These are phyloP conservation scores for Anthracocystis panici-leucophaei DNA, from an alignment of 1,284 basidiomycete genomes.

Conservation along the genomic window DNA sequence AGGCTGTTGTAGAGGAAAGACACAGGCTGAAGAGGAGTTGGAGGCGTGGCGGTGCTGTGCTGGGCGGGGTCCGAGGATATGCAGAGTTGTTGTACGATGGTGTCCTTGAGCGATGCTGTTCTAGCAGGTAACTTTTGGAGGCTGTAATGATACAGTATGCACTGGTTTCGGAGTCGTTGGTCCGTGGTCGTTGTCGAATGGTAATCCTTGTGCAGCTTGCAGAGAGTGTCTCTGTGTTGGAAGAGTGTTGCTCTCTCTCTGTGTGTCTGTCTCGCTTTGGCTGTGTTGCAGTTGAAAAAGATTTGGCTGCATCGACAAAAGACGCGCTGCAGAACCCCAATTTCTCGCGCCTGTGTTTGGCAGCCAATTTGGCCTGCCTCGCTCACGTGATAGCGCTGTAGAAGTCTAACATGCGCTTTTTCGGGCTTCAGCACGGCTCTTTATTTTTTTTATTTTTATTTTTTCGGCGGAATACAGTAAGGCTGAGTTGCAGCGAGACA, in stretches of 20 bases:
- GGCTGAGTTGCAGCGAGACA: not conserved
- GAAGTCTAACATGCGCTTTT: not conserved
- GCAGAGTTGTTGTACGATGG: not conserved
- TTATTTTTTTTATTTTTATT: too few species aligned
- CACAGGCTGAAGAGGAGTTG: not conserved
- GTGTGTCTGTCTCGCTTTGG: not conserved
- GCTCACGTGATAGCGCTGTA: not conserved
- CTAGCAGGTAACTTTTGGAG: not conserved
- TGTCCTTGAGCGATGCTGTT: too few species aligned
- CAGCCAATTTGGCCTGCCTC: not conserved
- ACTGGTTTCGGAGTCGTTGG: not conserved
- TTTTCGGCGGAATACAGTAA: too few species aligned
- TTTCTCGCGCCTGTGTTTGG: not conserved
- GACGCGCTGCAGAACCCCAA: not conserved
- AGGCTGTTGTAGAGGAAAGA: not conserved
- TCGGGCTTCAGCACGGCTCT: not conserved
- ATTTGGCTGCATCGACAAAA: not conserved
- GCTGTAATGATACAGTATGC: not conserved
- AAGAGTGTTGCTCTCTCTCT: slow-evolving; percentile 9
- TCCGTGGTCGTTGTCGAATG: slow-evolving; percentile 1
- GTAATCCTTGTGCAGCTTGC: not conserved
- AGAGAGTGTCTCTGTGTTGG: not conserved
- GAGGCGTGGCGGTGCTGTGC: not conserved
- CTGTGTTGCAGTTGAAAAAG: too few species aligned
- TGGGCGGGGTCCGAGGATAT: not conserved